Evolutionary conservation across 2,329 filamentous ascomycete genomes (phyloP), one percentile per base, ranked within the genome.

Genomic region (Phaeoacremonium minimum): DNA sequence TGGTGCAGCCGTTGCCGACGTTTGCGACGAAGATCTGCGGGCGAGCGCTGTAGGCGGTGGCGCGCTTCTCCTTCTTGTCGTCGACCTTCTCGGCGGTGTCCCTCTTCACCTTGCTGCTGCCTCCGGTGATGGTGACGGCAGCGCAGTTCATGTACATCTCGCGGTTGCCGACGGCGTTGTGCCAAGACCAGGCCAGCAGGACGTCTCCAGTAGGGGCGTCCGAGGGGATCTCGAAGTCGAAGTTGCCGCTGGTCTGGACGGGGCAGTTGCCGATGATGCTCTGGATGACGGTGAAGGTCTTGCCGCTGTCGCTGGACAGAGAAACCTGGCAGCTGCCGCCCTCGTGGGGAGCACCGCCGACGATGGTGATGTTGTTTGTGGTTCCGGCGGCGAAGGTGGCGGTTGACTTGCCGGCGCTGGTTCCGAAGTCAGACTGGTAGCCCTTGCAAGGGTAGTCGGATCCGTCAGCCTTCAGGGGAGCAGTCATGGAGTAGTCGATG

Each of bases 91-190:
- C 30, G 7, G 6, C 14, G 18, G 14, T 26, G 18, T 33, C 28
- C 18, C 44, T 42, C 32, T 47, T 45, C 46, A 48, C 50, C 43
- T 40, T 40, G 9, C 46, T 49, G 37, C 53, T 52, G 33, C 59
- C 57, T 18, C 60, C 59, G 37, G 56, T 60, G 53, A 89, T 80
- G 43, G 74, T 77, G 48, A 90, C 74, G 35, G 75, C 69, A 7
- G 86, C 85, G 53, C 87, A 93, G 63, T 88, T 87, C 83, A 88
- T 88, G 73, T 93, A 93, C 76, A 85, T 86, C 58, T 91, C 86
- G 32, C 86, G 75, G 63, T 89, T 89, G 17, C 86, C 85, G 28
- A 84, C 61, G 46, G 79, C 67, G 67, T 88, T 88, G 64, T 85
- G 83, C 83, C 83, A 87, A 17, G 78, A 80, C 87, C 87, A 91